Conservation (phyloP, 179 eudicot genomes). For the Nepenthes alata region DNA sequence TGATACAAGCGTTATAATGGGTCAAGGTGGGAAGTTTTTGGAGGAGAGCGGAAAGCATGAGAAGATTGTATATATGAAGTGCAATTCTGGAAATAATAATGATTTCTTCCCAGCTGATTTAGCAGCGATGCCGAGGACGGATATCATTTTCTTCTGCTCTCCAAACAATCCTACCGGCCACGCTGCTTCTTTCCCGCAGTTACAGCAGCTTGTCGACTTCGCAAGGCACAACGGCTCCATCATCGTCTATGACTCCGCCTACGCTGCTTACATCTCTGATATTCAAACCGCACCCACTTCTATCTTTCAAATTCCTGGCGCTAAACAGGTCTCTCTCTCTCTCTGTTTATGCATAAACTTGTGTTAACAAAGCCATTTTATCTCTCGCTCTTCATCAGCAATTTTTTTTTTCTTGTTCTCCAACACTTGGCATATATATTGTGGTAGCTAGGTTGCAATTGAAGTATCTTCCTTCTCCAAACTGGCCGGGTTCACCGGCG, state of each 20-base stretch:
- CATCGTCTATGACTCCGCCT: slow-evolving; percentile 85
- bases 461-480: slow-evolving; percentile 90
- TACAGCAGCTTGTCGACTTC: slow-evolving; percentile 56
- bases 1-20: slow-evolving; percentile 85
- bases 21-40: slow-evolving; percentile 64
- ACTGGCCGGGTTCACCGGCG: slow-evolving; percentile 91
- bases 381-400: too few species aligned
- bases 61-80: slow-evolving; percentile 82
- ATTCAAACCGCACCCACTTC: slow-evolving; percentile 47
- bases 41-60: slow-evolving; percentile 49
- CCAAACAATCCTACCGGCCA: slow-evolving; percentile 96
- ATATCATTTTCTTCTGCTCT: slow-evolving; percentile 86
- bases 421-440: too few species aligned
- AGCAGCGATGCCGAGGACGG: slow-evolving; percentile 49
- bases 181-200: slow-evolving; percentile 72
- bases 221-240: slow-evolving; percentile 78
- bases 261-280: slow-evolving; percentile 74
- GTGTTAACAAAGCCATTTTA: too few species aligned
- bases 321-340: slow-evolving; percentile 39
- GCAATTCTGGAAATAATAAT: slow-evolving; percentile 57
- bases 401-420: too few species aligned
- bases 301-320: slow-evolving; percentile 88
- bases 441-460: slow-evolving; percentile 50
- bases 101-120: slow-evolving; percentile 60
- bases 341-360: too few species aligned